These are phyloP conservation scores for Phytomonas francai DNA, from an alignment of 208 protist genomes.

Conservation along the genomic window DNA sequence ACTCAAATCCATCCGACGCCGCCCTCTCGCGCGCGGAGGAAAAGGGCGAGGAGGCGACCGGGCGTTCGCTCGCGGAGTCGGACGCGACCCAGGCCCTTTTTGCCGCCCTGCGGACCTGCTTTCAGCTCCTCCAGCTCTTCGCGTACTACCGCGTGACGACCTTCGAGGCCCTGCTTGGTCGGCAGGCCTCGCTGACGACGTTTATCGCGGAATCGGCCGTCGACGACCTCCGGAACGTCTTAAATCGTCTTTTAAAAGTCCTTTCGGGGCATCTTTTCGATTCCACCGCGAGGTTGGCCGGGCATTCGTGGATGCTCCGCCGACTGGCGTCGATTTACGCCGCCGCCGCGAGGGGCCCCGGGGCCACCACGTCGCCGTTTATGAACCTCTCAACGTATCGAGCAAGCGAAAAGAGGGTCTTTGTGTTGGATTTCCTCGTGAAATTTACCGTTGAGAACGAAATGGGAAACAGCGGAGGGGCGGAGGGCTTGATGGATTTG, in stretches of 20 bases:
- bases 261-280: constrained; percentile 38
- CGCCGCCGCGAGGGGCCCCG: neutral
- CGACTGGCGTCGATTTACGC: constrained; percentile 28
- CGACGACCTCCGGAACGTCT: constrained; percentile 31
- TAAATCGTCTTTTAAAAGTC: constrained; percentile 33
- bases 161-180: constrained; percentile 48
- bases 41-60: too few relatives aligned
- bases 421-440: too few relatives aligned
- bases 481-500: too few relatives aligned
- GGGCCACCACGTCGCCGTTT: neutral
- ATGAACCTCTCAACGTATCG: too few relatives aligned
- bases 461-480: too few relatives aligned
- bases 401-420: too few relatives aligned
- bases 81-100: constrained; percentile 28
- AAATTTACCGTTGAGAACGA: too few relatives aligned
- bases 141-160: constrained; percentile 57
- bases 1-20: constrained; percentile 16
- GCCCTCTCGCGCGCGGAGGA: too few relatives aligned
- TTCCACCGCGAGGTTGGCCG: constrained; percentile 37
- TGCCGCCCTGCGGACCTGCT: constrained; percentile 32
- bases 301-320: constrained; percentile 34
- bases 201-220: constrained; percentile 41
- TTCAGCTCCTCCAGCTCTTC: constrained; percentile 61
- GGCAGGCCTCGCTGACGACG: constrained; percentile 33
- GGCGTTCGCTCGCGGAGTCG: constrained; percentile 47